A percentile compares a stretch with the other conserved stretches of the same genome.
Conservation (phyloP, 192 early-diverging fungal species). For the Entrophospora sp. region DNA sequence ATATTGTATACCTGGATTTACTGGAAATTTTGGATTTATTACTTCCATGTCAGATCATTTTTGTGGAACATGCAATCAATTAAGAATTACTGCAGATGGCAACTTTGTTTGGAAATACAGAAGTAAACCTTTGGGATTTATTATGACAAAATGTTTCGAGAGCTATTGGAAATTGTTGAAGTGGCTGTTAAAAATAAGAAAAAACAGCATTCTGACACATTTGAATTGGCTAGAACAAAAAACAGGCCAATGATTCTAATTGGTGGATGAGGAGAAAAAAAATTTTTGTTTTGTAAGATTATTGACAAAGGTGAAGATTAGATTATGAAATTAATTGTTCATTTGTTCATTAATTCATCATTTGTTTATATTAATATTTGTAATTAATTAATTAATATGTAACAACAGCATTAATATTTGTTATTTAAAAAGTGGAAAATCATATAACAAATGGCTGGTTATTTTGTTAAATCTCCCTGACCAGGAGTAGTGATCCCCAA, state of each 20-base stretch:
- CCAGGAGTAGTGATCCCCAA: too few species aligned
- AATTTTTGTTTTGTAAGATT: too few species aligned
- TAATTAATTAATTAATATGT: too few species aligned
- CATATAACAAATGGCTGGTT: too few species aligned
- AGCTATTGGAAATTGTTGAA: slow-evolving; percentile 63
- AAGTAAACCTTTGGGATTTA: slow-evolving; percentile 77
- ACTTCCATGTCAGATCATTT: slow-evolving; percentile 98
- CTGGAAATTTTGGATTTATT: slow-evolving; percentile 92
- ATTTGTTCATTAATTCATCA: too few species aligned
- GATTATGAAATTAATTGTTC: too few species aligned
- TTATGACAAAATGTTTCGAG: slow-evolving; percentile 52
- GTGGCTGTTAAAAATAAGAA: slow-evolving; percentile 82
- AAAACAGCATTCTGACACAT: slow-evolving; percentile 90
- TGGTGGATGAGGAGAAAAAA: slow-evolving; percentile 57
- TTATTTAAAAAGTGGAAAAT: too few species aligned
- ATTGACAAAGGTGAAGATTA: not conserved
- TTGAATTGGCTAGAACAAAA: slow-evolving; percentile 67
- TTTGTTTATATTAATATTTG: too few species aligned
- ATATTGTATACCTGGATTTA: slow-evolving; percentile 67
- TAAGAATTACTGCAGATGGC: slow-evolving; percentile 90
- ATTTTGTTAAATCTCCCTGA: too few species aligned
- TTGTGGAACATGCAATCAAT: slow-evolving; percentile 87
- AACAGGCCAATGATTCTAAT: slow-evolving; percentile 96
- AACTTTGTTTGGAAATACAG: slow-evolving; percentile 88
- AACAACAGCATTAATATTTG: too few species aligned